These are phyloP conservation scores for Brassica nigra DNA, from an alignment of 345 rosid species.

Conservation along the genomic window DNA sequence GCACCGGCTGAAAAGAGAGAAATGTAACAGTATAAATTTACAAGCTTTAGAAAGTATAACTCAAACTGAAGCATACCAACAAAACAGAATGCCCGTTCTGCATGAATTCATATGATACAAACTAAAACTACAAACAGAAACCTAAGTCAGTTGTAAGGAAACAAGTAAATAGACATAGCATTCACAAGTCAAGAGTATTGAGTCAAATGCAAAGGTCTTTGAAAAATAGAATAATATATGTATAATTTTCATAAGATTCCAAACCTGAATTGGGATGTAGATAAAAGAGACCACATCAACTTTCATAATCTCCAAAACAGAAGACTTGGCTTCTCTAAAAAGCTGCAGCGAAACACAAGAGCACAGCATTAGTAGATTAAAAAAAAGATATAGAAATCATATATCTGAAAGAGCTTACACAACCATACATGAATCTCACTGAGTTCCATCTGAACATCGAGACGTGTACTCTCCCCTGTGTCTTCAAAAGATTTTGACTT, in stretches of 20 bases:
- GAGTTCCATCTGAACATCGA: conserved; percentile 86
- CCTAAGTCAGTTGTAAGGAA: conserved; percentile 4
- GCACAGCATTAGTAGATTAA: conserved; percentile 22
- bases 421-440: conserved; percentile 90
- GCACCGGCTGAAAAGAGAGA: conserved; percentile 58
- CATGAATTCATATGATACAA: conserved; percentile 7
- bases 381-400: conserved; percentile 17
- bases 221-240: not conserved
- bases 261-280: conserved; percentile 80
- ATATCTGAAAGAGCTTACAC: conserved; percentile 34
- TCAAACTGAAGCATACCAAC: conserved; percentile 10
- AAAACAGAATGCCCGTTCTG: not conserved
- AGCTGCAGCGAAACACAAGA: conserved; percentile 61
- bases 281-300: conserved; percentile 74
- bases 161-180: conserved; percentile 12
- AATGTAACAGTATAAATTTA: conserved; percentile 13
- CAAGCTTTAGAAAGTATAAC: not conserved
- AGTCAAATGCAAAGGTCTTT: conserved; percentile 10
- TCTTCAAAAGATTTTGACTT: conserved; percentile 81
- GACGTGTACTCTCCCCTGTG: conserved; percentile 86
- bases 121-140: conserved; percentile 7
- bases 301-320: conserved; percentile 88
- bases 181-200: conserved; percentile 25
- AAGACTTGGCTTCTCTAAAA: conserved; percentile 72
- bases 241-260: conserved; percentile 32